Evolutionary conservation across 2,329 filamentous ascomycete genomes (phyloP), one percentile per base, ranked within the genome.

Genomic region (Cercospora janseana): DNA sequence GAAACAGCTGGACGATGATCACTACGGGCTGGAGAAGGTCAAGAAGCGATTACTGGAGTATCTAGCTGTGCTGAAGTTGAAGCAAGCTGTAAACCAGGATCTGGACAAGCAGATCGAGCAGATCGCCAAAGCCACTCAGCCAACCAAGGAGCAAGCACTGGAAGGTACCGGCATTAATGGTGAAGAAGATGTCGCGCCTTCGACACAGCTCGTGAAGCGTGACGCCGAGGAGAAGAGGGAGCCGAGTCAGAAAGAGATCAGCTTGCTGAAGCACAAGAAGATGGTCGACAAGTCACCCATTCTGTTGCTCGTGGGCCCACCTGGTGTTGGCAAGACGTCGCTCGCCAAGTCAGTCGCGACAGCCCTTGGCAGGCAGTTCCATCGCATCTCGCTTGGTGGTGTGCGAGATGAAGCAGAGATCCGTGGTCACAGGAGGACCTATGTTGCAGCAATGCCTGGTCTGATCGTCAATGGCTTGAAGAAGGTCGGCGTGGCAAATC

Each of bases 381-480:
- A 98, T 70, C 84, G 93, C 37, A 96, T 98, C 62, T 97, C 93
- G 3, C 83, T 98, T 3, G 93, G 93, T 54, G 93, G 93, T 60
- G 92, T 98, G 3, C 80, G 93, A 47, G 93, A 98, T 63, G 93
- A 98, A 69, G 93, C 93, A 12, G 93, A 98, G 72, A 97, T 98
- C 53, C 82, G 93, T 52, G 93, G 93, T 7, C 93, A 98, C 70
- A 81, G 93, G 49, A 80, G 93, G 60, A 98, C 93, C 0, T 98
- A 98, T 66, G 93, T 98, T 51, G 93, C 93, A 16, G 93, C 93
- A n/a, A 96, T 98, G 92, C 93, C 93, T 7, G 93, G 93, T 46
- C 77, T 97, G 48, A 87, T 98, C 52, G 91, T 97, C 23, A 91
- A 90, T 67, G 93, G 92, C 0, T 69, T 98, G 48, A 91, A 93